Conservation (phyloP, 768 basidiomycete species). For the Leccinum broughii region DNA sequence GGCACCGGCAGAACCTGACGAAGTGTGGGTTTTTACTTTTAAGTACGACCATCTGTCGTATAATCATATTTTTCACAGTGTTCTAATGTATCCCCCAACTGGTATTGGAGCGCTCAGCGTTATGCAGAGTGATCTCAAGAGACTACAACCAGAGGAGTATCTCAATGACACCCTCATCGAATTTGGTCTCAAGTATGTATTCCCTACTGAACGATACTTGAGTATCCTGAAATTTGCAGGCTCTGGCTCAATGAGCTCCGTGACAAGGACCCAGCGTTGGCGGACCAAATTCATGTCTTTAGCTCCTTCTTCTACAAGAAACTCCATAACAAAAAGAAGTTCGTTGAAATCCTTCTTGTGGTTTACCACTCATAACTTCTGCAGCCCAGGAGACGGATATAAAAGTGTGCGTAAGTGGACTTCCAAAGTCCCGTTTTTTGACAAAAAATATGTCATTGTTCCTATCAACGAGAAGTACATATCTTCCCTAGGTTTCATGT, state of each 20-base stretch:
- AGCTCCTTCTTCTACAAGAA: slow-evolving; percentile 99
- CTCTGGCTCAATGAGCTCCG: slow-evolving; percentile 67
- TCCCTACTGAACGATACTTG: background rate
- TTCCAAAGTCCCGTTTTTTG: slow-evolving; percentile 80
- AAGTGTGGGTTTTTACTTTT: slow-evolving; percentile 47
- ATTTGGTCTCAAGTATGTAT: slow-evolving; percentile 85
- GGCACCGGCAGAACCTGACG: slow-evolving; percentile 51
- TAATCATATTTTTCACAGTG: slow-evolving; percentile 41
- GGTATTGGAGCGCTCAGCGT: slow-evolving; percentile 78
- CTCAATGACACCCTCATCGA: slow-evolving; percentile 97
- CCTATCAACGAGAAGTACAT: slow-evolving; percentile 96
- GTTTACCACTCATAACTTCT: slow-evolving; percentile 13
- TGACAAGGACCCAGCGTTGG: slow-evolving; percentile 55
- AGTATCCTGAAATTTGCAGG: slow-evolving; percentile 39
- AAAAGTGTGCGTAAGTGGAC: slow-evolving; percentile 94
- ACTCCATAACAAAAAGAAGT: slow-evolving; percentile 64
- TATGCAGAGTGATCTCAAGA: slow-evolving; percentile 72
- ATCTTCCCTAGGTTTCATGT: background rate
- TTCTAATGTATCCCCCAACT: slow-evolving; percentile 72
- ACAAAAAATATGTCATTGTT: slow-evolving; percentile 89
- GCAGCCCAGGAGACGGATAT: slow-evolving; percentile 65
- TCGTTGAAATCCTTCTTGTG: slow-evolving; percentile 17
- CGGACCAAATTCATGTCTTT: slow-evolving; percentile 82
- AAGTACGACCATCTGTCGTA: slow-evolving; percentile 5
- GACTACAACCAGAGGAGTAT: slow-evolving; percentile 79